Base-by-base conservation (phyloP, 441 rosid species). In the Breynia disticha region DNA sequence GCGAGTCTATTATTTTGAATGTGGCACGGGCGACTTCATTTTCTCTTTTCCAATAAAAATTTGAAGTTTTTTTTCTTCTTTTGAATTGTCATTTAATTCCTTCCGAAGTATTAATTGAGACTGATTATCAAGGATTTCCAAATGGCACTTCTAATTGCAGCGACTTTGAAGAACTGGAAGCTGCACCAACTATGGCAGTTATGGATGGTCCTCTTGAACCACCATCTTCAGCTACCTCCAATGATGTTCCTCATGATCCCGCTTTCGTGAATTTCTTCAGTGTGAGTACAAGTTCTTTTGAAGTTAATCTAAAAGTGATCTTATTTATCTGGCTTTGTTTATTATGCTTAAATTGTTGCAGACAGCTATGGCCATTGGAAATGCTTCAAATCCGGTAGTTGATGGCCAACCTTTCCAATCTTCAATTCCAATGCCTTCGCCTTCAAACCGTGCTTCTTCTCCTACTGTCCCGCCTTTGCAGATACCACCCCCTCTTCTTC, bases 141-240 rank as follows among this genome's bases (percentile, higher is more conserved):
- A 54, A 56, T 32, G 11, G 17, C 16, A 19, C 59, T 14, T 43
- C 20, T 52, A 39, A 48, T 54, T 72, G 70, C 70, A 87, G 95
- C 52, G 96, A 87, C 72, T 85, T 80, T 85, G 96, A 90, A 79
- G 98, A 87, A 66, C 70, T 90, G 57, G 98, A 90, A 73, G 86
- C 83, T 51, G 84, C 80, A 56, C 90, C 96, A 53, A 77, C 82
- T 54, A 80, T 90, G 95, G 83, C 88, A 46, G 77, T 81, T 56
- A 80, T 87, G 75, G 95, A 83, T 47, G 95, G 95, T 62, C 90
- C 90, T 46, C 70, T 85, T 70, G 98, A 90, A 62, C 95, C 90
- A 41, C 52, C 95, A 57, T 80, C 79, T 56, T 64, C 83, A 54
- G 52, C 71, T 20, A 48, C 59, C 15, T 47, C 79, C 18, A 61